phyloP scores from a whole-genome alignment of 2,329 filamentous ascomycete species.

The Talaromyces sp. region DNA sequence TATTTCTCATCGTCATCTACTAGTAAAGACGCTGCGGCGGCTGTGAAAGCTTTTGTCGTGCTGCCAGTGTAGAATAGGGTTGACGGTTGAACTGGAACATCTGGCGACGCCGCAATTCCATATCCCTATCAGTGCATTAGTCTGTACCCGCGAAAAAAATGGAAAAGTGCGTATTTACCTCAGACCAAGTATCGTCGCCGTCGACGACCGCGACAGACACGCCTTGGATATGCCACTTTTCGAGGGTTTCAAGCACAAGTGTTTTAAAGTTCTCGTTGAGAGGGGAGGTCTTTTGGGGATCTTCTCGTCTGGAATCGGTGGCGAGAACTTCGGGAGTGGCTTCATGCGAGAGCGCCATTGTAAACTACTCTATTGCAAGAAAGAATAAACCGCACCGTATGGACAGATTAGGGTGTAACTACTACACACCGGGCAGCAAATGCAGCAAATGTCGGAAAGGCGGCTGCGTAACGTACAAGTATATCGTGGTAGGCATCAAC shows the following conservation, averaged over 20 bases:
- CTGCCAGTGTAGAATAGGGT: constrained; percentile 50
- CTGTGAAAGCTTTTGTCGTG: constrained; percentile 50
- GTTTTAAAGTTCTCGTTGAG: constrained; percentile 11
- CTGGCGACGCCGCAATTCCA: constrained; percentile 30
- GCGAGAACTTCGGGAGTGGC: neutral
- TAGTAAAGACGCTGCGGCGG: constrained; percentile 44
- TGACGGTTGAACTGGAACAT: constrained; percentile 30
- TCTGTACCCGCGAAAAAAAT: neutral
- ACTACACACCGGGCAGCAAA: neutral
- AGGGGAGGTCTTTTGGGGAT: constrained; percentile 1
- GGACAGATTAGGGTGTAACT: neutral
- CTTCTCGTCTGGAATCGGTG: neutral
- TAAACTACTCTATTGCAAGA: neutral
- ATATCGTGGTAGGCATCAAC: neutral
- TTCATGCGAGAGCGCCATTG: neutral
- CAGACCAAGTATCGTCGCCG: constrained; percentile 7
- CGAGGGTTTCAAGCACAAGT: constrained; percentile 3
- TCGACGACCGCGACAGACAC: constrained; percentile 7
- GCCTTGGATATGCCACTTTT: constrained; percentile 9
- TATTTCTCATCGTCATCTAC: constrained; percentile 21
- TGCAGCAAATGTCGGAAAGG: neutral
- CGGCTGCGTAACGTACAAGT: too few species aligned
- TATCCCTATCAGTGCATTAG: constrained; percentile 26
- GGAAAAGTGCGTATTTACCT: neutral
- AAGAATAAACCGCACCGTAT: neutral